Conservation (phyloP, 2,329 filamentous ascomycete genomes). For the Chaetomium sp. region DNA sequence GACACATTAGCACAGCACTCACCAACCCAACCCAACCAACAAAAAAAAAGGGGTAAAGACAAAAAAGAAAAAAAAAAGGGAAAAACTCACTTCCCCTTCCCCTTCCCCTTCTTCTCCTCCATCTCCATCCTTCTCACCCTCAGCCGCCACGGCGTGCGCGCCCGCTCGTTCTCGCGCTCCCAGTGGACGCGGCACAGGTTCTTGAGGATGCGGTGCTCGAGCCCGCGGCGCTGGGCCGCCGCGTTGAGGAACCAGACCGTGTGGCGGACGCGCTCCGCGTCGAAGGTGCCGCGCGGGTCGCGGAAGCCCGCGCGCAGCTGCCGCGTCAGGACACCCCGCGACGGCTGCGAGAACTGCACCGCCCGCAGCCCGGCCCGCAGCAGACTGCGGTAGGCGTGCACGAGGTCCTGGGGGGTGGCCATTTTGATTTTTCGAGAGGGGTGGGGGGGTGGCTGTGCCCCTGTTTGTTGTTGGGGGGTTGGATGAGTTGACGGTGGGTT, state of each 20-base stretch:
- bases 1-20: conserved; percentile 16
- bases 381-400: conserved; percentile 70
- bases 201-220: conserved; percentile 73
- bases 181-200: conserved; percentile 61
- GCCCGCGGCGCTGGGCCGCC: conserved; percentile 62
- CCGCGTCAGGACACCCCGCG: conserved; percentile 63
- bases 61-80: conserved; percentile 11
- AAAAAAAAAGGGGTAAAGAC: conserved; percentile 4
- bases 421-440: neutral
- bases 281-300: conserved; percentile 48
- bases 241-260: conserved; percentile 71
- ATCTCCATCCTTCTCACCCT: conserved; percentile 17
- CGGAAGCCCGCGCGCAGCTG: conserved; percentile 63
- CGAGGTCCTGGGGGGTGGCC: conserved; percentile 43
- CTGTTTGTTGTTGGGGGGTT: neutral
- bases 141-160: conserved; percentile 38
- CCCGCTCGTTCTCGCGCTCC: conserved; percentile 41
- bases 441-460: neutral
- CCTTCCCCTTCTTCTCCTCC: conserved; percentile 20
- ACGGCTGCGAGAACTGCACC: conserved; percentile 70
- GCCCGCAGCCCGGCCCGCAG: conserved; percentile 69
- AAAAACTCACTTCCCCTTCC: conserved; percentile 30
- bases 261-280: conserved; percentile 57
- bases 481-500: neutral
- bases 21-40: neutral